phyloP scores from a whole-genome alignment of 2,329 filamentous ascomycete species.

The Microdochium paspali region DNA sequence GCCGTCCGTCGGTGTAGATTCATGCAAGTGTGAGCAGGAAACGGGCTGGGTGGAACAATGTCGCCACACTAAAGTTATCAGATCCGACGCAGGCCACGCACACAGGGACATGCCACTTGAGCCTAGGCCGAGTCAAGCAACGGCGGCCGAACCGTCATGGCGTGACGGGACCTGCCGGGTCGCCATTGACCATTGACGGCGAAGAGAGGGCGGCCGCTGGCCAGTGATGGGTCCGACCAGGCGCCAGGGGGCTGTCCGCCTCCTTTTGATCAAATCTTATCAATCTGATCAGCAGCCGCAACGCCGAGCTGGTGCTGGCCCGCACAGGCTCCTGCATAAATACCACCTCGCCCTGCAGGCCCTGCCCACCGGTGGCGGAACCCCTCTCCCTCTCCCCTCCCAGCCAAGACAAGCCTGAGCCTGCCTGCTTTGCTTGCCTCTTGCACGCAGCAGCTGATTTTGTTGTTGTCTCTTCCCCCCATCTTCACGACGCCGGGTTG shows the following conservation, averaged over 20 bases:
- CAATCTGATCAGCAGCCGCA: slow-evolving; percentile 1
- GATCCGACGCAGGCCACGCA: too few species aligned
- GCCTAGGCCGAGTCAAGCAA: too few species aligned
- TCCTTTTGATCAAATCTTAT: slow-evolving; percentile 1
- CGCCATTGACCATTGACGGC: too few species aligned
- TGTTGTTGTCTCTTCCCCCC: neutral
- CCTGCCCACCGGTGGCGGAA: neutral
- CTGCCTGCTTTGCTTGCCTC: neutral
- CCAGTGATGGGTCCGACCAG: neutral
- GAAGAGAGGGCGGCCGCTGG: too few species aligned
- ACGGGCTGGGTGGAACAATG: too few species aligned
- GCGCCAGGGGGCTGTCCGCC: neutral
- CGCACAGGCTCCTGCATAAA: neutral
- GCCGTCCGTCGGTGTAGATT: too few species aligned
- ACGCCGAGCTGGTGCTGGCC: neutral
- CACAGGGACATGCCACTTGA: too few species aligned
- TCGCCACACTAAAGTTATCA: too few species aligned
- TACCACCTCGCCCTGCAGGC: neutral
- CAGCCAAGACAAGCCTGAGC: neutral
- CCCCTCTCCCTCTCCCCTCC: neutral
- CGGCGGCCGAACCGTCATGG: too few species aligned
- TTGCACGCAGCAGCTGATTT: neutral
- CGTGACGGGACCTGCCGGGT: too few species aligned
- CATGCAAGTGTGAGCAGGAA: too few species aligned
- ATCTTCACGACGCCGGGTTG: too few species aligned